Conservation (phyloP, 495 filamentous ascomycete genomes). For the Hypoxylon cercidicola region DNA sequence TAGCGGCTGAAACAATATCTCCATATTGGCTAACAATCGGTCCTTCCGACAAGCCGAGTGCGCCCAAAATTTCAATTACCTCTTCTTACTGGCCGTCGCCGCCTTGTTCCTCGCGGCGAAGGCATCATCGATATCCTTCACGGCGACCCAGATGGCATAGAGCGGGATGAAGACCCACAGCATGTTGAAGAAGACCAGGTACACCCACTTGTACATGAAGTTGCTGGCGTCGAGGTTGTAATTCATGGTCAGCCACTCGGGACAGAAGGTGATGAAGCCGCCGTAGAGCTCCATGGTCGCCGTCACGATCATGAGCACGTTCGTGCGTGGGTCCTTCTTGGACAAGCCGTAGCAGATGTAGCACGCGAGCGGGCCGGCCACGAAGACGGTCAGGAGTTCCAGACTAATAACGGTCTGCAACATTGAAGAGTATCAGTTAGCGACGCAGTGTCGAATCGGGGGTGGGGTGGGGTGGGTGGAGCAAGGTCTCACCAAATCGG, state of each 20-base stretch:
- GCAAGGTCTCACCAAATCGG: conserved; percentile 66
- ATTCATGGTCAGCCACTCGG: conserved; percentile 87
- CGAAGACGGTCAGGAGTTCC: conserved; percentile 85
- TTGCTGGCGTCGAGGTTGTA: conserved; percentile 82
- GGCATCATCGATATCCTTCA: conserved; percentile 66
- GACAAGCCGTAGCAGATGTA: conserved; percentile 75
- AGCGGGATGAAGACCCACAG: conserved; percentile 86
- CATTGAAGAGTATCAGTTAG: conserved; percentile 16
- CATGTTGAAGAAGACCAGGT: conserved; percentile 90
- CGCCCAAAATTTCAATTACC: conserved; percentile 27
- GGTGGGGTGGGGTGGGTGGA: background rate
- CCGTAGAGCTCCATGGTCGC: conserved; percentile 97
- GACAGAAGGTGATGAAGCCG: conserved; percentile 95
- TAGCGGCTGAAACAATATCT: too few relatives aligned
- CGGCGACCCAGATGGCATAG: conserved; percentile 78
- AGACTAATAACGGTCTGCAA: conserved; percentile 74
- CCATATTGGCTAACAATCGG: too few relatives aligned
- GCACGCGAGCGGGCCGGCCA: conserved; percentile 76
- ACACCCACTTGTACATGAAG: conserved; percentile 88
- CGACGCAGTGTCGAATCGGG: background rate
- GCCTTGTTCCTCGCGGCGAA: conserved; percentile 54
- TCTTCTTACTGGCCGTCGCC: conserved; percentile 45
- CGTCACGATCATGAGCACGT: conserved; percentile 76
- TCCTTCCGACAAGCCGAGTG: background rate
- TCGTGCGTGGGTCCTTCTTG: conserved; percentile 67